phyloP scores from a whole-genome alignment of 176 grass and related monocot genomes.

The Pontederia paniculata region DNA sequence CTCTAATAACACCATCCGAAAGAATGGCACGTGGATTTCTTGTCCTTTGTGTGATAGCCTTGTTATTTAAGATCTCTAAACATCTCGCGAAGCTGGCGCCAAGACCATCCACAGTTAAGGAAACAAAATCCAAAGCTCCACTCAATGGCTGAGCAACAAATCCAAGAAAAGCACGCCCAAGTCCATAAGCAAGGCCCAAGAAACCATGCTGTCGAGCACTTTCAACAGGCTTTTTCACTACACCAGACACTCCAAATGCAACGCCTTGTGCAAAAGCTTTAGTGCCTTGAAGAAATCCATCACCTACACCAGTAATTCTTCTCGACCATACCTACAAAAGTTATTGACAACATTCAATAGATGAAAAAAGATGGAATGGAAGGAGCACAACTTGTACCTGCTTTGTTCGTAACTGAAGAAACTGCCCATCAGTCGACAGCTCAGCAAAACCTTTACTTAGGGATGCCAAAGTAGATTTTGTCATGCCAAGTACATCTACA shows the following conservation, averaged over 20 bases:
- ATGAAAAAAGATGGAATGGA: constrained; percentile 10
- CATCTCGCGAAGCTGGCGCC: constrained; percentile 79
- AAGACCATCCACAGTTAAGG: constrained; percentile 81
- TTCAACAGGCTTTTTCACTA: constrained; percentile 89
- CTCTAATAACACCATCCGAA: constrained; percentile 63
- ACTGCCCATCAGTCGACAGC: constrained; percentile 91
- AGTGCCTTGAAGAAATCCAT: constrained; percentile 84
- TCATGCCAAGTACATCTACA: constrained; percentile 82
- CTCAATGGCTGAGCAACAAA: constrained; percentile 96
- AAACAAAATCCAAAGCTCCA: constrained; percentile 81
- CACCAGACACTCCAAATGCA: constrained; percentile 94
- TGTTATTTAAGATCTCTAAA: constrained; percentile 84
- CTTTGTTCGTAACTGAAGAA: constrained; percentile 84
- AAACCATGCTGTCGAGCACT: constrained; percentile 76
- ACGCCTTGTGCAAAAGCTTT: constrained; percentile 95
- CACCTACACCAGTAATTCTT: constrained; percentile 83
- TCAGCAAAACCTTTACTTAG: constrained; percentile 98
- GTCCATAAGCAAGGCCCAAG: constrained; percentile 83
- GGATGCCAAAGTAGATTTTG: constrained; percentile 92
- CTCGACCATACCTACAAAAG: constrained; percentile 60
- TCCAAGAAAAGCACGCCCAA: constrained; percentile 79
- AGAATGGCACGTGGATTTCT: constrained; percentile 77
- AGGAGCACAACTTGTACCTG: constrained; percentile 38
- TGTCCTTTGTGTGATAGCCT: constrained; percentile 47
- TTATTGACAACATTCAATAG: constrained; percentile 13